phyloP scores from a whole-genome alignment of 441 rosid genomes.

The Corymbia citriodora region DNA sequence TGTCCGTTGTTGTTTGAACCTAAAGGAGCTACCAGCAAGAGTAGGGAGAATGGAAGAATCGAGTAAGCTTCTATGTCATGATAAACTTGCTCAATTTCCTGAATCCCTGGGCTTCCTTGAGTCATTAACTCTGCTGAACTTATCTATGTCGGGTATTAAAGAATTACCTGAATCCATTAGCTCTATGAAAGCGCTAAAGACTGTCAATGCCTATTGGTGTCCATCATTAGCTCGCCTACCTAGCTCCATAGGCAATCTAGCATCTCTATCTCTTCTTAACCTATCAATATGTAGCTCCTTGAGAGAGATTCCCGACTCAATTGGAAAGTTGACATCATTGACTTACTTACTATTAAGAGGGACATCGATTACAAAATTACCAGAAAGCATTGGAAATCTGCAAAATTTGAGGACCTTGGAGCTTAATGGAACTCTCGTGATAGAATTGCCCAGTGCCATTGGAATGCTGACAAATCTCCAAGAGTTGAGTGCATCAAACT shows the following conservation, averaged over 20 bases:
- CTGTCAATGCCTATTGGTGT: fast-evolving
- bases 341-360: fast-evolving
- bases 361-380: neutral
- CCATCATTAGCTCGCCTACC: neutral
- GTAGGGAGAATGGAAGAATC: neutral
- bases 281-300: fast-evolving
- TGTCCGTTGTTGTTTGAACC: fast-evolving
- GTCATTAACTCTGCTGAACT: neutral
- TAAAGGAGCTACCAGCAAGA: neutral
- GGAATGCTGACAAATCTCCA: fast-evolving
- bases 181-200: neutral
- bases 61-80: neutral
- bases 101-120: neutral
- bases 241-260: neutral
- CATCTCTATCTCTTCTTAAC: neutral
- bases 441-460: neutral
- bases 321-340: no score
- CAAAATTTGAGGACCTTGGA: fast-evolving
- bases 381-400: neutral
- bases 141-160: fast-evolving
- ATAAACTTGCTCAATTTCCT: neutral
- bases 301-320: neutral
- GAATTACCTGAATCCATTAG: neutral
- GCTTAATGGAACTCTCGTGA: fast-evolving
- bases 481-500: fast-evolving